Conservation (phyloP, 2,329 filamentous ascomycete genomes). For the Paracamarosporium sp. region DNA sequence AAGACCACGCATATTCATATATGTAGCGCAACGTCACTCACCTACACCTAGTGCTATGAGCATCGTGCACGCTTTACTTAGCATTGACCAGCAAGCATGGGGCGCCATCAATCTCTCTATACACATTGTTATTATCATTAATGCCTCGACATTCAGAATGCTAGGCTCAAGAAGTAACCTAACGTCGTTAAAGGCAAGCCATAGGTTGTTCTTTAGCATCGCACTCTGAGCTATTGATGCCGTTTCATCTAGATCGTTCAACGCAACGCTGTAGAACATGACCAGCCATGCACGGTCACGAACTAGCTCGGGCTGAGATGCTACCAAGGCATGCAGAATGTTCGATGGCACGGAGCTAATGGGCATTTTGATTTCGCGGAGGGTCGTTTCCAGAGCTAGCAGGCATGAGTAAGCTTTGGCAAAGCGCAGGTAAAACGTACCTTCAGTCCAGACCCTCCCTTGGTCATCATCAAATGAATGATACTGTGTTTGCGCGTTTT, state of each 20-base stretch:
- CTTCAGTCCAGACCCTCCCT: not conserved
- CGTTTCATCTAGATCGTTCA: not conserved
- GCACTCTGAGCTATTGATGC: not conserved
- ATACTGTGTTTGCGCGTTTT: not conserved
- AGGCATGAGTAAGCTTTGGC: too few relatives aligned
- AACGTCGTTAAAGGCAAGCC: constrained; percentile 9
- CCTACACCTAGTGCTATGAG: constrained; percentile 7
- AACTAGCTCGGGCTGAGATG: not conserved
- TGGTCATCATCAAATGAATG: not conserved
- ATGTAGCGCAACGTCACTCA: too few relatives aligned
- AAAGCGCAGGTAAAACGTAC: not conserved
- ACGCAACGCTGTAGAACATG: constrained; percentile 12
- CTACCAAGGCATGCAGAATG: not conserved
- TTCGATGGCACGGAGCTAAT: not conserved
- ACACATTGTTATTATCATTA: not conserved
- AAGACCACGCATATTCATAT: not conserved
- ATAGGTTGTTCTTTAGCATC: constrained; percentile 7
- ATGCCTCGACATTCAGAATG: constrained; percentile 1
- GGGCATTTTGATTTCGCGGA: not conserved
- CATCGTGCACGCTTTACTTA: constrained; percentile 11
- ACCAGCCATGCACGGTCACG: constrained; percentile 9
- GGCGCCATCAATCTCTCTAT: constrained; percentile 6
- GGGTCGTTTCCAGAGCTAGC: too few relatives aligned
- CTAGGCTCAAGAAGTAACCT: constrained; percentile 9
- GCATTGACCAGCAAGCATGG: constrained; percentile 4